phyloP scores from a whole-genome alignment of 1,284 basidiomycete species.

The Ceratorhiza oryzae-sativae region DNA sequence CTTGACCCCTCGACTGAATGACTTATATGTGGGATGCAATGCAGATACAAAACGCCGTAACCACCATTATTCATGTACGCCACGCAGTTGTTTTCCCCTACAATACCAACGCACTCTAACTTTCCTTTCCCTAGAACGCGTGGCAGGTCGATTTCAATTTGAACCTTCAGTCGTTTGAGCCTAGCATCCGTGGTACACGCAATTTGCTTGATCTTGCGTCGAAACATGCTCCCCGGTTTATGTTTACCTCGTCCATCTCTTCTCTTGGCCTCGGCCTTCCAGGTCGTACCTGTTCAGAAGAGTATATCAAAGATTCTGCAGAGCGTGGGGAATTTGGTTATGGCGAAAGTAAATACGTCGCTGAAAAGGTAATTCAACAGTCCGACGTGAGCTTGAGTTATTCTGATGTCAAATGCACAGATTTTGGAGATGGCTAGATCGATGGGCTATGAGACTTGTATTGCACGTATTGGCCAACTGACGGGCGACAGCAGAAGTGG shows the following conservation, averaged over 20 bases:
- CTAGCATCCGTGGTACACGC: constrained; percentile 37
- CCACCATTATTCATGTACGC: constrained; percentile 36
- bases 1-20: not conserved
- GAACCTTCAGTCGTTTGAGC: constrained; percentile 41
- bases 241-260: constrained; percentile 42
- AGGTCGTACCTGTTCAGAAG: constrained; percentile 28
- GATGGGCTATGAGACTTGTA: constrained; percentile 25
- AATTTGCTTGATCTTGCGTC: constrained; percentile 38
- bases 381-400: not conserved
- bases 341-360: constrained; percentile 42
- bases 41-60: constrained; percentile 19
- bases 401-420: not conserved
- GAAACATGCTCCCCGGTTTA: constrained; percentile 39
- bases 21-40: not conserved
- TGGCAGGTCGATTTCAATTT: constrained; percentile 44
- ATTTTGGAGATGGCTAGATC: constrained; percentile 30
- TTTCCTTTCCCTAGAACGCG: constrained; percentile 20
- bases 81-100: not conserved
- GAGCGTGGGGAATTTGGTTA: constrained; percentile 38
- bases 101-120: not conserved
- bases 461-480: constrained; percentile 42
- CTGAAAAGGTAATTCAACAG: constrained; percentile 33
- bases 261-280: constrained; percentile 31
- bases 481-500: constrained; percentile 38
- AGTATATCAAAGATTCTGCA: constrained; percentile 16